These are phyloP conservation scores for Pythium aphanidermatum DNA, from an alignment of 352 stramenopile genomes.

Conservation along the genomic window DNA sequence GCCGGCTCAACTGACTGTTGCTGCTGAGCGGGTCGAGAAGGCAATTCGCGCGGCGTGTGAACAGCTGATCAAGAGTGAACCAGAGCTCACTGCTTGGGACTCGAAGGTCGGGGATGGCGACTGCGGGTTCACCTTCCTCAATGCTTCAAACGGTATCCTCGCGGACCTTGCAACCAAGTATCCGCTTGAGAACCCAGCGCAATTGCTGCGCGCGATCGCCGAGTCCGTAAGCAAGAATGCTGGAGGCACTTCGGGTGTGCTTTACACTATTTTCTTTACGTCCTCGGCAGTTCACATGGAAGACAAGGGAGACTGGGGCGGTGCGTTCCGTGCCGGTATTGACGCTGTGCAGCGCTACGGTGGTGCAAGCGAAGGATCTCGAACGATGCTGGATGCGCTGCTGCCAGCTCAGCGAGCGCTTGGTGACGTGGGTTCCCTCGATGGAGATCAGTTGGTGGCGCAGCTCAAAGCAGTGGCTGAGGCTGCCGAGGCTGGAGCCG, in stretches of 20 bases:
- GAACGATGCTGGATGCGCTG: constrained; percentile 97
- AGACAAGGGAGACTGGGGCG: constrained; percentile 38
- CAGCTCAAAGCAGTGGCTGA: constrained; percentile 44
- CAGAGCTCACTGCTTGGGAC: constrained; percentile 93
- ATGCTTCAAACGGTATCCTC: constrained; percentile 86
- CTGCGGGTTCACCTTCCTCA: constrained; percentile 95
- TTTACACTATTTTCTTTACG: constrained; percentile 93
- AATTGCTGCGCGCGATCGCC: constrained; percentile 54
- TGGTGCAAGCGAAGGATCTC: constrained; percentile 89
- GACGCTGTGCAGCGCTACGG: constrained; percentile 87
- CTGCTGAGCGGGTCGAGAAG: constrained; percentile 41
- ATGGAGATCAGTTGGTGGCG: constrained; percentile 16
- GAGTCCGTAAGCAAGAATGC: constrained; percentile 70
- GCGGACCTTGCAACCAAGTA: constrained; percentile 48
- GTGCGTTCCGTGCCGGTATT: constrained; percentile 70
- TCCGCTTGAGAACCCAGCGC: constrained; percentile 51
- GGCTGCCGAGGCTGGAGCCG: constrained; percentile 82
- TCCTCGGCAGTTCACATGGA: constrained; percentile 52
- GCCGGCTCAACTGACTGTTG: constrained; percentile 35
- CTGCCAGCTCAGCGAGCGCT: constrained; percentile 77
- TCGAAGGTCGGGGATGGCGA: constrained; percentile 96
- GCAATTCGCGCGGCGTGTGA: constrained; percentile 59
- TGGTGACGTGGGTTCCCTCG: constrained; percentile 12
- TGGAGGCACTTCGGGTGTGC: constrained; percentile 91
- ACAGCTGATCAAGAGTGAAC: constrained; percentile 84